Base-by-base conservation (phyloP, 305 asterid genomes). In the Fraxinus greggii region DNA sequence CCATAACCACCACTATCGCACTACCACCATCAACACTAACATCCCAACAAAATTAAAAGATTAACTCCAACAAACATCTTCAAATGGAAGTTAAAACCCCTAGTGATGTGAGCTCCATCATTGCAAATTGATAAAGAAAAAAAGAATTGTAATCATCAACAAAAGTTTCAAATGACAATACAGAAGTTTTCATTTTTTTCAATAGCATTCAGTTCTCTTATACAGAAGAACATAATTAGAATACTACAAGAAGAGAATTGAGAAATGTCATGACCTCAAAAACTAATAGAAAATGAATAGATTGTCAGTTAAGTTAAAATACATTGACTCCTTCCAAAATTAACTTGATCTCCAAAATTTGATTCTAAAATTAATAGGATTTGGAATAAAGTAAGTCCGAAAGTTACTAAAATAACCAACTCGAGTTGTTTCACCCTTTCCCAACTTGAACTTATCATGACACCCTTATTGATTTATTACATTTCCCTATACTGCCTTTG, bases 111-210 rank as follows among this genome's bases (percentile, higher is more conserved):
- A 82, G 40, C 51, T 42, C 33, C 4, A 77, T 21, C 24, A 42
- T 72, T 56, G 38, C 5, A 79, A 6, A 56, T 63, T 75, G 28
- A 76, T n/a, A 23, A 45, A 17, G n/a, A 75, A 56, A 75, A 19
- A 72, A 32, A 31, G 19, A 75, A 42, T 26, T n/a, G 3, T 6
- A 65, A 26, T 17, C 32, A 74, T 80, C 7, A 70, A 51, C 31
- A 38, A 73, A 33, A 45, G 83, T 75, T 56, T 35, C 61, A 79
- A 75, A 75, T 3, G 48, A 74, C 23, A 45, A 51, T 40, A 24
- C 72, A 3, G 69, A 63, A 40, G 45, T 75, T 81, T 24, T 32
- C 56, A 1, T 40, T 42, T 42, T 42, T 42, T 42, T 42, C 51
- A 42, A 40, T 28, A 75, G 38, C 70, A 74, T 26, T 10, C 31